A percentile compares a stretch with the other conserved stretches of the same genome.
These are phyloP conservation scores for Lyophyllum shimeji DNA, from an alignment of 768 basidiomycete genomes.

Conservation along the genomic window DNA sequence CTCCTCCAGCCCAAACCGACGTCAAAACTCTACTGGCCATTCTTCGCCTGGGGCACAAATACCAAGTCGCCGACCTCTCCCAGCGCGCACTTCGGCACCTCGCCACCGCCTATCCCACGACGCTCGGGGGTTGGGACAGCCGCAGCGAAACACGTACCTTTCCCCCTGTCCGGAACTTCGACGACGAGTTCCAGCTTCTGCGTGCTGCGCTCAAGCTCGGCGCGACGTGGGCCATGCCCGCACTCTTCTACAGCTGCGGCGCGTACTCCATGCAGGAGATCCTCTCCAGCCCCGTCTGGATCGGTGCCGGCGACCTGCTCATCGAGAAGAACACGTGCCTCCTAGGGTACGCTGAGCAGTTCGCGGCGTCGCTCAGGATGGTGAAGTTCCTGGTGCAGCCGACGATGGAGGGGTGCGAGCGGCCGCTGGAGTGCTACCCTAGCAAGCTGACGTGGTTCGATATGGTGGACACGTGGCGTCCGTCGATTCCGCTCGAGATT, in stretches of 20 bases:
- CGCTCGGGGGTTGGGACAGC: constrained; percentile 15
- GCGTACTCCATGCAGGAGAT: constrained; percentile 18
- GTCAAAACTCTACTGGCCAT: constrained; percentile 14
- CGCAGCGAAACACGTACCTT: constrained; percentile 14
- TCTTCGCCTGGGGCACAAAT: constrained; percentile 21
- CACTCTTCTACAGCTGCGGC: constrained; percentile 20
- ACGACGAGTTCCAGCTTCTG: constrained; percentile 18
- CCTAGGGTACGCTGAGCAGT: constrained; percentile 16
- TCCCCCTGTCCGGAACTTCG: constrained; percentile 11
- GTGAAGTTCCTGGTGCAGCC: constrained; percentile 13
- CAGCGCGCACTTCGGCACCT: constrained; percentile 19
- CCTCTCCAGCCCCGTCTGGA: constrained; percentile 15
- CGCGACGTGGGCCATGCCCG: constrained; percentile 19
- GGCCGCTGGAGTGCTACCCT: constrained; percentile 7
- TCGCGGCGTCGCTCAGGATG: constrained; percentile 12
- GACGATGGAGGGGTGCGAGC: neutral
- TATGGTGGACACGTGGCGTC: constrained; percentile 13
- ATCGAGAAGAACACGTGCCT: constrained; percentile 15
- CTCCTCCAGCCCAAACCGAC: constrained; percentile 17
- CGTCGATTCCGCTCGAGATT: constrained; percentile 17
- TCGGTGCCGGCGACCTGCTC: constrained; percentile 9
- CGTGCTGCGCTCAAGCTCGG: constrained; percentile 17
- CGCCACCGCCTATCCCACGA: constrained; percentile 18
- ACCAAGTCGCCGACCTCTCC: constrained; percentile 17
- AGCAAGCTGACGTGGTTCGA: constrained; percentile 14